Evolutionary conservation across 208 protist genomes (phyloP).

Genomic region (Strigomonas galati): DNA sequence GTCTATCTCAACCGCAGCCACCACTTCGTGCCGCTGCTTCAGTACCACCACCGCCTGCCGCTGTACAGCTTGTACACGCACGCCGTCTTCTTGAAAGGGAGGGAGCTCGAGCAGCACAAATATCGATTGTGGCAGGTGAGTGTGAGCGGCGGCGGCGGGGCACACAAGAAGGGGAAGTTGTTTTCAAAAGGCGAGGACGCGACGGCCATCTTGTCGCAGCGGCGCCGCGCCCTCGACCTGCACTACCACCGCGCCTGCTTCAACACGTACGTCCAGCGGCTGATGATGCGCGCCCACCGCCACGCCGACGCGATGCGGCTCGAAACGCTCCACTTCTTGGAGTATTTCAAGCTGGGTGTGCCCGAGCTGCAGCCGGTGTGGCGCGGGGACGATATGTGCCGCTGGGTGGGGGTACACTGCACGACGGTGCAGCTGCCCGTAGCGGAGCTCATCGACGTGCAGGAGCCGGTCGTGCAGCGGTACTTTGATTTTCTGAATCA

Average conservation of each 20-base stretch:
- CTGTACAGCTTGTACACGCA: conserved; percentile 27
- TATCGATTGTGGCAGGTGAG: neutral
- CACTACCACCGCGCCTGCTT: conserved; percentile 19
- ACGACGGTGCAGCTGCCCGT: conserved; percentile 28
- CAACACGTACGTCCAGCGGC: conserved; percentile 33
- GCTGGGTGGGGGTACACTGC: conserved; percentile 46
- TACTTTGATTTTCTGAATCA: conserved; percentile 21
- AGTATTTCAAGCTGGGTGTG: conserved; percentile 27
- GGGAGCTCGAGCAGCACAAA: neutral
- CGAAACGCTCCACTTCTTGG: conserved; percentile 55
- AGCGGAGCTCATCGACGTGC: conserved; percentile 35
- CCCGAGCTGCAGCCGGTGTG: conserved; percentile 36
- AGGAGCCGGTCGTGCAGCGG: conserved; percentile 27
- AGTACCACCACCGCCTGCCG: conserved; percentile 27
- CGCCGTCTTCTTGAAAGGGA: conserved; percentile 12
- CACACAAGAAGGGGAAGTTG: neutral
- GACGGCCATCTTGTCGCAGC: conserved; percentile 4
- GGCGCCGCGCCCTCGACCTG: conserved; percentile 16
- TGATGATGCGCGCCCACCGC: conserved; percentile 38
- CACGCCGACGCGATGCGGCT: conserved; percentile 62
- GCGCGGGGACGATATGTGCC: conserved; percentile 48
- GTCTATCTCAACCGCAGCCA: neutral
- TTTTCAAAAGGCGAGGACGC: conserved; percentile 1
- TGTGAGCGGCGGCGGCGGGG: neutral
- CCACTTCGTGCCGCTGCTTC: conserved; percentile 12